Percentiles rank a stretch among this genome's conserved stretches.
Conservation (phyloP, 179 eudicot genomes). For the Patellifolia procumbens region DNA sequence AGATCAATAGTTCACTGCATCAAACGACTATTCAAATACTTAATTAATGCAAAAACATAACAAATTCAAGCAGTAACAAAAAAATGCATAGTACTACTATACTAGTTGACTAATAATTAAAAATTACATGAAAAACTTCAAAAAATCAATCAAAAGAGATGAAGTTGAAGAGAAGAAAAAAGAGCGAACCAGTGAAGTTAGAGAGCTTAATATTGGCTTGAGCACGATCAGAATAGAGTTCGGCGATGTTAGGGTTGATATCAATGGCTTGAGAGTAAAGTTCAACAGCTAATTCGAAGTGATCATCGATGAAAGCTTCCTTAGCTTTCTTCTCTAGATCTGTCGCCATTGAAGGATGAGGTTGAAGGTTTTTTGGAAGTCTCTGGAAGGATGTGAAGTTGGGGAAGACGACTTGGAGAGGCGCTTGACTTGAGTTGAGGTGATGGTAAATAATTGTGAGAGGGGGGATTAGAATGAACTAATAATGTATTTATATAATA, state of each 20-base stretch:
- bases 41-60: no score
- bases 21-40: no score
- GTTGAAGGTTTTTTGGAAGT: conserved; percentile 6
- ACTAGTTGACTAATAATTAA: neutral
- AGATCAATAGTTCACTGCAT: no score
- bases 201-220: conserved; percentile 84
- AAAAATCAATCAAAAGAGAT: neutral
- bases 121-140: neutral
- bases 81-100: neutral
- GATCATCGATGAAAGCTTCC: conserved; percentile 94
- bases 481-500: neutral
- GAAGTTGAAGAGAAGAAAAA: neutral
- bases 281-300: conserved; percentile 85
- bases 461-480: neutral
- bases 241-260: conserved; percentile 55
- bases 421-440: neutral
- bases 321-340: conserved; percentile 70
- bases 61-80: neutral
- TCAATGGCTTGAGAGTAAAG: conserved; percentile 76
- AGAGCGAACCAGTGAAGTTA: conserved; percentile 65
- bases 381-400: conserved; percentile 16
- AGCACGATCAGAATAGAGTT: conserved; percentile 85
- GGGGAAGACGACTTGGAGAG: neutral
- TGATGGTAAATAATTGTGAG: neutral
- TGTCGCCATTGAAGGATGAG: conserved; percentile 63